Percentiles rank a stretch among this genome's conserved stretches.
Evolutionary conservation across 2,329 filamentous ascomycete genomes (phyloP).

Genomic region (Clonostachys sp.): DNA sequence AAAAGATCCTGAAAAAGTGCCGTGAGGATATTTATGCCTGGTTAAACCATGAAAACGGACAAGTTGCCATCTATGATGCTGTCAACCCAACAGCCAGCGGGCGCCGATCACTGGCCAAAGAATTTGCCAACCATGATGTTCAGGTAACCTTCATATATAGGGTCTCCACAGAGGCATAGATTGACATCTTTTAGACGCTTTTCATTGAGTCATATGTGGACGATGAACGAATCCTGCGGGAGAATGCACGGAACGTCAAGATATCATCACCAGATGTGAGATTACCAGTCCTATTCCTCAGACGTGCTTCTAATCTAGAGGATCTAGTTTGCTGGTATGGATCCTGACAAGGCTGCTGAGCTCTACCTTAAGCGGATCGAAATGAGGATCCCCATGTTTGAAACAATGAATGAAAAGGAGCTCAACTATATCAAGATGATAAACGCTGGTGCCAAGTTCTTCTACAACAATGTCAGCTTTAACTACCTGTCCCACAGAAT

Average conservation of each 20-base stretch:
- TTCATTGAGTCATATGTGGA: slow-evolving; percentile 97
- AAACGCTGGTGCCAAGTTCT: slow-evolving; percentile 87
- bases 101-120: slow-evolving; percentile 80
- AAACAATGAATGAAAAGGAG: slow-evolving; percentile 92
- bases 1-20: slow-evolving; percentile 97
- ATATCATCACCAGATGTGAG: slow-evolving; percentile 92
- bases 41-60: slow-evolving; percentile 93
- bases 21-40: slow-evolving; percentile 96
- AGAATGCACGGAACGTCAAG: slow-evolving; percentile 96
- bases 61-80: slow-evolving; percentile 97
- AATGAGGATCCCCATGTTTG: slow-evolving; percentile 89
- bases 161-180: not conserved
- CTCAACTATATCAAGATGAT: slow-evolving; percentile 99
- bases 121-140: slow-evolving; percentile 96
- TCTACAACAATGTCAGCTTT: slow-evolving; percentile 96
- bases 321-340: slow-evolving; percentile 78
- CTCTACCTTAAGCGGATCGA: slow-evolving; percentile 89
- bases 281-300: slow-evolving; percentile 3
- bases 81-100: slow-evolving; percentile 87
- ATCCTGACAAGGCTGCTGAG: slow-evolving; percentile 84
- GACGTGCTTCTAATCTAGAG: not conserved
- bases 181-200: slow-evolving; percentile 57
- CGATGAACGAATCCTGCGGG: slow-evolving; percentile 87
- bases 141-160: slow-evolving; percentile 48
- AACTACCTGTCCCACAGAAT: slow-evolving; percentile 96